Conservation (phyloP, 768 basidiomycete species). For the Panus rudis region DNA sequence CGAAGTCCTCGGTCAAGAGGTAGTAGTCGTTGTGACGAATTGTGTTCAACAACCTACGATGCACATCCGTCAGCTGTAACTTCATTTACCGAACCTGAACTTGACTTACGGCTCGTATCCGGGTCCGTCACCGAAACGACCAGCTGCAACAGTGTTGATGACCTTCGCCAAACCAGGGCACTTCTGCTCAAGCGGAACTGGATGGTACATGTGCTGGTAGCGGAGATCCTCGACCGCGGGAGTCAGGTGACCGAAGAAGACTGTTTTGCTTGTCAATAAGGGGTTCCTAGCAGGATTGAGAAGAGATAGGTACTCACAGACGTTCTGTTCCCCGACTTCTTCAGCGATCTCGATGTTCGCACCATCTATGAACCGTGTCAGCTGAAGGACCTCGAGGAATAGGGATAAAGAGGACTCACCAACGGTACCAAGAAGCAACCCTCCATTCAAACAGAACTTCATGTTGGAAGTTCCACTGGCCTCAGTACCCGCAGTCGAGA, state of each 20-base stretch:
- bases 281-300: neutral
- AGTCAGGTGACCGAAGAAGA: slow-evolving; percentile 88
- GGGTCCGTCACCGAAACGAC: slow-evolving; percentile 71
- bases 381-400: neutral
- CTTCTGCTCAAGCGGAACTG: slow-evolving; percentile 73
- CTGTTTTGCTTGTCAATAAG: slow-evolving; percentile 27
- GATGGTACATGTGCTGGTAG: slow-evolving; percentile 80
- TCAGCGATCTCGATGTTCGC: slow-evolving; percentile 97
- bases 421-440: slow-evolving; percentile 80
- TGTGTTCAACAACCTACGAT: slow-evolving; percentile 58
- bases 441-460: slow-evolving; percentile 90
- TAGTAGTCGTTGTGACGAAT: slow-evolving; percentile 74
- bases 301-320: slow-evolving; percentile 53
- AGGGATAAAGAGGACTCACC: slow-evolving; percentile 20
- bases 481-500: slow-evolving; percentile 96
- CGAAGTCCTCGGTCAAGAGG: slow-evolving; percentile 88
- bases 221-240: slow-evolving; percentile 84
- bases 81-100: slow-evolving; percentile 3
- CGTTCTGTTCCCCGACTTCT: slow-evolving; percentile 88
- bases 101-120: slow-evolving; percentile 82
- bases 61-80: neutral
- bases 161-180: slow-evolving; percentile 78
- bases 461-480: slow-evolving; percentile 78
- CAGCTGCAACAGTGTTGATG: slow-evolving; percentile 65
- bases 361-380: slow-evolving; percentile 50